Percentiles rank a stretch among this genome's conserved stretches.
These are phyloP conservation scores for Anethum foeniculum DNA, from an alignment of 140 eudicot species.

Conservation along the genomic window DNA sequence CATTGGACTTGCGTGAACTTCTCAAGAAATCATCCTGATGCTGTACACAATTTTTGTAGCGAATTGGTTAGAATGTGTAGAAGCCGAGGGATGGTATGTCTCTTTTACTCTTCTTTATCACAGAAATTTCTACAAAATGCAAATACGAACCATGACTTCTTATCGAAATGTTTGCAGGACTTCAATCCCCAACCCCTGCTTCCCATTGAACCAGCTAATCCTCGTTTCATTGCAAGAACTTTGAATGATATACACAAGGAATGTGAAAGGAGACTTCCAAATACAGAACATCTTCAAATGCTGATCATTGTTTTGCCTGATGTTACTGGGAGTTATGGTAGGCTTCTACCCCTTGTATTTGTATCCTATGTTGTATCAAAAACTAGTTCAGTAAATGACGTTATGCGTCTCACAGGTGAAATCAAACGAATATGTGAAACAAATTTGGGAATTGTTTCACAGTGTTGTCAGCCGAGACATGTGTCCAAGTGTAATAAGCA, in stretches of 20 bases:
- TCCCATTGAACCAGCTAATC: conserved; percentile 17
- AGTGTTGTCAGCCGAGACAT: conserved; percentile 66
- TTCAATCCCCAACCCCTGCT: conserved; percentile 44
- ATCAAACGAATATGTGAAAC: conserved; percentile 81
- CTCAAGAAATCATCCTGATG: conserved; percentile 28
- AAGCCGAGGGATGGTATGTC: conserved; percentile 71
- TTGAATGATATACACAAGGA: conserved; percentile 27
- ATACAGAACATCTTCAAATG: conserved; percentile 34
- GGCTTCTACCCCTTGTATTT: not conserved
- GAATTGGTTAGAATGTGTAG: conserved; percentile 58
- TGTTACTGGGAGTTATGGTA: conserved; percentile 60
- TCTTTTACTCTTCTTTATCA: not conserved
- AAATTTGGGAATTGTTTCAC: conserved; percentile 74
- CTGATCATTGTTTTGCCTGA: conserved; percentile 78
- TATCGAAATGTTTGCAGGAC: conserved; percentile 23
- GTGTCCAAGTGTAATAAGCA: conserved; percentile 31
- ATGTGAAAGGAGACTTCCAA: conserved; percentile 18
- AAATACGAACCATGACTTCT: not conserved
- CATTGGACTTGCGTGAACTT: conserved; percentile 63
- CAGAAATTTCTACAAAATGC: not conserved
- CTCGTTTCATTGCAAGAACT: conserved; percentile 40
- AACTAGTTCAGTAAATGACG: not conserved
- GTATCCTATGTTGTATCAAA: not conserved
- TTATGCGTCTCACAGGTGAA: conserved; percentile 34
- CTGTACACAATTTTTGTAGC: conserved; percentile 25